These are phyloP conservation scores for Diplosphaera chodatii DNA, from an alignment of 139 green algal species.

Conservation along the genomic window DNA sequence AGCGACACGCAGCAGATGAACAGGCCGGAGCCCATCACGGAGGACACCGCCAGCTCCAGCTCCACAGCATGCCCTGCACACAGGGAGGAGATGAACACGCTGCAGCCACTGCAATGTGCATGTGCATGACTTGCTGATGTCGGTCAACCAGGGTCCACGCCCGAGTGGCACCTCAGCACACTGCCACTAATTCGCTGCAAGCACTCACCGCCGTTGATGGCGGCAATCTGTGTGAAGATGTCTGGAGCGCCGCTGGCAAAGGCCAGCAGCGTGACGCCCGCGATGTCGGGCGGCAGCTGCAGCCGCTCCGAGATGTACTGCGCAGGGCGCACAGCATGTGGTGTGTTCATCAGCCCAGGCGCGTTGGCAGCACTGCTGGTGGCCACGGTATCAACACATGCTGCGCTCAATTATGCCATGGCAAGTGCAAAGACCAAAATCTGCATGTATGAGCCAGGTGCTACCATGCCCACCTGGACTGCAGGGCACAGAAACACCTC, in stretches of 20 bases:
- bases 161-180: too few relatives aligned
- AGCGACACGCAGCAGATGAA: constrained; percentile 43
- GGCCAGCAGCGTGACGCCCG: constrained; percentile 40
- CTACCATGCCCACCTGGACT: constrained; percentile 23
- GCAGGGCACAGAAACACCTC: constrained; percentile 35
- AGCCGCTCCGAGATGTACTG: constrained; percentile 29
- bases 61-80: constrained; percentile 13
- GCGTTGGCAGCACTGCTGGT: too few relatives aligned
- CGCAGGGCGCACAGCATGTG: background rate
- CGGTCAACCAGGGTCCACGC: too few relatives aligned
- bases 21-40: constrained; percentile 28
- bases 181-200: too few relatives aligned
- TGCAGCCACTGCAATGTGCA: too few relatives aligned
- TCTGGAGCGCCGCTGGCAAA: constrained; percentile 42
- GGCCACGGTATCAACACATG: too few relatives aligned
- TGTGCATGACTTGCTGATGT: too few relatives aligned
- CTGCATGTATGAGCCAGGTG: background rate
- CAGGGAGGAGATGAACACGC: too few relatives aligned
- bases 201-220: constrained; percentile 15
- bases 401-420: too few relatives aligned
- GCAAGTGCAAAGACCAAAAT: background rate
- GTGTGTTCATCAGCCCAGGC: too few relatives aligned
- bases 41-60: constrained; percentile 13
- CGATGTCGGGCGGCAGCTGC: constrained; percentile 32
- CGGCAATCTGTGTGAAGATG: constrained; percentile 43